Base-by-base conservation (phyloP, 495 filamentous ascomycete genomes). In the Xylaria palmicola region DNA sequence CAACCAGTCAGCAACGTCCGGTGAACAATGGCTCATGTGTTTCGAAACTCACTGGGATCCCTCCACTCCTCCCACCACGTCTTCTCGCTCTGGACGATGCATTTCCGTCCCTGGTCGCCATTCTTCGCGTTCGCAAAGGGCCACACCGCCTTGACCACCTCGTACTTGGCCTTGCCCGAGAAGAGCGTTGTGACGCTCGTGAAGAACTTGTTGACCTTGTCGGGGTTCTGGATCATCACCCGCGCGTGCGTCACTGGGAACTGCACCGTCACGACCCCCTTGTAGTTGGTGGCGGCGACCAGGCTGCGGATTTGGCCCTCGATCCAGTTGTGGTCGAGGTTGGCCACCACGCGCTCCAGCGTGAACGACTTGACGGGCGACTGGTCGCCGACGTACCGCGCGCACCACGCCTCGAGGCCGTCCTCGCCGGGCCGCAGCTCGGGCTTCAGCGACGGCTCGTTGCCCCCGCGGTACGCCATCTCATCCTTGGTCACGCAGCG, bases 41-140 rank as follows among this genome's bases (percentile, higher is more conserved):
- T 6, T 19, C 1, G 6, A 43, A 41, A 37, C 58, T 53, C 44
- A 79, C 58, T 73, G 3, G 74, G 69, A 32, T 77, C 77, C 51
- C 65, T 73, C 79, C 80, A 82, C 52, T 81, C 78, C 48, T 72
- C 68, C 76, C 80, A 84, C 81, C 81, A 84, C 0, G 66, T 71
- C 65, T 83, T 79, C 68, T 85, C 81, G 13, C 72, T 81, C 65
- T 81, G 79, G 19, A 82, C 77, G 2, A 69, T 70, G 58, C 76
- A 82, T 41, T 69, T 62, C 34, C 77, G 64, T 4, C 72, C 74
- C 6, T 63, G 64, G 37, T 76, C 74, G 36, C 77, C 76, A 39
- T 67, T 73, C 49, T 62, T 70, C 47, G 67, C 62, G 13, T 74
- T 75, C 6, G 78, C 74, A 56, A 80, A 78, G 34, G 76, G 77